These are phyloP conservation scores for Coemansia sp. DNA, from an alignment of 192 early-diverging fungal species.

Conservation along the genomic window DNA sequence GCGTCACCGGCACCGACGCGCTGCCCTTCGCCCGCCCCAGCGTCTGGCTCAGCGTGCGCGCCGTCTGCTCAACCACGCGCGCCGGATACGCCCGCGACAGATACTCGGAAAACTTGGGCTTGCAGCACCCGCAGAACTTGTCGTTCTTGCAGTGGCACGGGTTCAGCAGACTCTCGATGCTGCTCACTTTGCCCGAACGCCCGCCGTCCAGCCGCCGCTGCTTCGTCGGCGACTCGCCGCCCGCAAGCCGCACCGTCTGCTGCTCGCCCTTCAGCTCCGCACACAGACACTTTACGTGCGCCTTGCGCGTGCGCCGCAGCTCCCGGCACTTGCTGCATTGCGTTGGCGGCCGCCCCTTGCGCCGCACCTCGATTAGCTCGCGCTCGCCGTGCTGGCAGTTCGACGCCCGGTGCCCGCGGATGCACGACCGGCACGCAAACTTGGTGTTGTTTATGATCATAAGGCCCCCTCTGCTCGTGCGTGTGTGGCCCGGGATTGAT, in stretches of 20 bases:
- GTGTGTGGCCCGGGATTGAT: not conserved
- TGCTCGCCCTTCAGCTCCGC: constrained; percentile 16
- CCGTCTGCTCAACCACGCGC: constrained; percentile 32
- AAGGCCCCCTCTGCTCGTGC: constrained; percentile 9
- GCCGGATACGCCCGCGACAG: constrained; percentile 34
- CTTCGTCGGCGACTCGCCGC: too few relatives aligned
- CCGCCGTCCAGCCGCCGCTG: too few relatives aligned
- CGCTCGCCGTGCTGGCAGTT: constrained; percentile 51
- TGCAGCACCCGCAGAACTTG: constrained; percentile 45
- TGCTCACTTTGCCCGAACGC: constrained; percentile 8
- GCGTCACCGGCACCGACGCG: constrained; percentile 2
- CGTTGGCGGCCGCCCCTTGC: constrained; percentile 67
- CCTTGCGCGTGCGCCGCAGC: constrained; percentile 59
- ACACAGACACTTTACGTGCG: constrained; percentile 70
- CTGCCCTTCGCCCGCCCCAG: constrained; percentile 1
- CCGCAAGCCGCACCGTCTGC: too few relatives aligned
- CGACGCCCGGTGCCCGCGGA: constrained; percentile 51
- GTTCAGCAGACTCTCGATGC: constrained; percentile 47
- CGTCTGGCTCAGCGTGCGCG: constrained; percentile 13
- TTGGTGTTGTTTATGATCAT: constrained; percentile 39
- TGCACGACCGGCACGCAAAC: constrained; percentile 46
- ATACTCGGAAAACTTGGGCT: constrained; percentile 31
- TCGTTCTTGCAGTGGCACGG: constrained; percentile 42
- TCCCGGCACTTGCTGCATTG: constrained; percentile 72
- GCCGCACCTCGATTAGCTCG: constrained; percentile 57